Conservation (phyloP, 1,139 yeast genomes). For the Suhomyces ambrosiae region DNA sequence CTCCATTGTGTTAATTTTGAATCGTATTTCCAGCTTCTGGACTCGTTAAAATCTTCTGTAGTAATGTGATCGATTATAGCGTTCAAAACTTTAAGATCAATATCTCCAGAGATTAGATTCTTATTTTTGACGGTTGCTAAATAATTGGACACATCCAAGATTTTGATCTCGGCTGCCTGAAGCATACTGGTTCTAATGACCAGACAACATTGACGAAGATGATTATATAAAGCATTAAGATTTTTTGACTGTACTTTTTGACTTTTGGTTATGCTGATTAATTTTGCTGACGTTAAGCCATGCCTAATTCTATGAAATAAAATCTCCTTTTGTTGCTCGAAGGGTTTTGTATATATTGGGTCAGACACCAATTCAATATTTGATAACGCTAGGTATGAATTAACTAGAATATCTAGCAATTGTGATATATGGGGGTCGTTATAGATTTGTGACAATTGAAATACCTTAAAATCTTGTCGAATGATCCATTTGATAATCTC, state of each 20-base stretch:
- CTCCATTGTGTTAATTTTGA: slow-evolving; percentile 22
- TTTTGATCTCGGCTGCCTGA: slow-evolving; percentile 2
- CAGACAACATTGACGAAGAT: slow-evolving; percentile 21
- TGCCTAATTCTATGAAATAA: slow-evolving; percentile 15
- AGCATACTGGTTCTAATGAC: slow-evolving; percentile 5
- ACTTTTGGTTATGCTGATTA: slow-evolving; percentile 27
- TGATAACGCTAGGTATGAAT: slow-evolving; percentile 6
- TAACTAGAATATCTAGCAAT: slow-evolving; percentile 25
- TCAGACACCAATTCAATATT: background rate
- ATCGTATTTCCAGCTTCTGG: slow-evolving; percentile 30
- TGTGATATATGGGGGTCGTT: slow-evolving; percentile 24
- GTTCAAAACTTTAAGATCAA: slow-evolving; percentile 27
- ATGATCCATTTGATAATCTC: slow-evolving; percentile 37
- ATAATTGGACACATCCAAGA: slow-evolving; percentile 10
- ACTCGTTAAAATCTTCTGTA: slow-evolving; percentile 20
- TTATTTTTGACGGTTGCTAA: slow-evolving; percentile 4
- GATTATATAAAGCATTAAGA: slow-evolving; percentile 19
- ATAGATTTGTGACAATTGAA: slow-evolving; percentile 30
- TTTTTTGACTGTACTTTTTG: slow-evolving; percentile 24
- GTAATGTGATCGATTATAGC: slow-evolving; percentile 30
- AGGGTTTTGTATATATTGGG: slow-evolving; percentile 4
- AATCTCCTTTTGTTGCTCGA: slow-evolving; percentile 6
- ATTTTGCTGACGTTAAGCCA: slow-evolving; percentile 15
- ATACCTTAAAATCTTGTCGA: slow-evolving; percentile 19
- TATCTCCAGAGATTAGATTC: slow-evolving; percentile 18